Evolutionary conservation across 495 filamentous ascomycete genomes (phyloP), one percentile per base, ranked within the genome.

Genomic region (Aspergillus biplanus): DNA sequence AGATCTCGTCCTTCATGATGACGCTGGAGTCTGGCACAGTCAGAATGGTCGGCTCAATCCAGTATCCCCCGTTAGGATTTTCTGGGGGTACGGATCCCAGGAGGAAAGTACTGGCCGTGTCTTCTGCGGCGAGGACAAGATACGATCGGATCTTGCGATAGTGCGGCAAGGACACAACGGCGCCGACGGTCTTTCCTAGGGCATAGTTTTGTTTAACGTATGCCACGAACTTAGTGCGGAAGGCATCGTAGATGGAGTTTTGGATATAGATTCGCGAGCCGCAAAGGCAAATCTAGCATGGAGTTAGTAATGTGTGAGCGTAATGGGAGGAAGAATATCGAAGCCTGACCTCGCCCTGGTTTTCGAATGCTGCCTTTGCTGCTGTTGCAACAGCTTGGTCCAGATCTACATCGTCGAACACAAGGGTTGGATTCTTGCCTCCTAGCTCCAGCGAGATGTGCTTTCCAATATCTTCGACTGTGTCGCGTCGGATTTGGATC

Each of bases 221-320:
- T 21, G 55, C 27, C 12, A 61, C 67, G 16, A 69, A 66, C 11
- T 44, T 4, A 56, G 52, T 15, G 54, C 7, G 35, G 64, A 69
- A 63, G 54, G 7, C n/a, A 44, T 44, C 39, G n/a, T 6, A 44
- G n/a, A 71, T 65, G 11, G 70, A 70, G 32, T 78, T 75, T 53
- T 86, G 83, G 4, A 85, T 80, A 64, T 81, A 83, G n/a, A 85
- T 67, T 3, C 81, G 63, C 0, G 77, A 79, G 12, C 76, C 77
- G 34, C 79, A 78, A 53, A 80, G 74, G 71, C 83, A 85, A n/a
- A 79, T 44, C 39, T 44, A 44, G 39, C 11, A 12, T 4, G 39
- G n/a, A 44, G n/a, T 9, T 9, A 44, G 11, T 12, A 44, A 44
- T 44, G 5, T 12, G 4, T 5, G 7, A 27, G 21, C 21, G 21